phyloP scores from a whole-genome alignment of 177 flowering plant genomes.

The Vitis hybrid region DNA sequence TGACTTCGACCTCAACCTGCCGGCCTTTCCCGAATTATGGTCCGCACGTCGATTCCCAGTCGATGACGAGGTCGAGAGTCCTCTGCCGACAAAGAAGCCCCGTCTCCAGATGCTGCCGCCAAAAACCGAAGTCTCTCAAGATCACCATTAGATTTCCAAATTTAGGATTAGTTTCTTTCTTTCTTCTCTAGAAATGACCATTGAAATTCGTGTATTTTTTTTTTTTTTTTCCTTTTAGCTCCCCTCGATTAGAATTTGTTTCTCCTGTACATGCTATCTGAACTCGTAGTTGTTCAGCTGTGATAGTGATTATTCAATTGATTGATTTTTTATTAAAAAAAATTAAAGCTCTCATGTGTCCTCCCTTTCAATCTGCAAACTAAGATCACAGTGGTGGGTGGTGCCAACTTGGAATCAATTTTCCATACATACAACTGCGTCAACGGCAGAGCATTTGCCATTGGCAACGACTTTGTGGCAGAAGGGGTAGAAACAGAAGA shows the following conservation, averaged over 20 bases:
- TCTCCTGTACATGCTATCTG: conserved; percentile 13
- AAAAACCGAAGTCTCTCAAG: conserved; percentile 13
- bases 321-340: not conserved
- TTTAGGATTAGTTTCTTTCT: not conserved
- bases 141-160: not conserved
- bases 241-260: not conserved
- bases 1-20: conserved; percentile 58
- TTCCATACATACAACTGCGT: not conserved
- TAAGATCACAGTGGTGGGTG: conserved; percentile 5
- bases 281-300: not conserved
- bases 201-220: not conserved
- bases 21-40: conserved; percentile 44
- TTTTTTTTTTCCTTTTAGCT: not conserved
- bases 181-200: too few relatives aligned
- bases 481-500: too few relatives aligned
- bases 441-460: not conserved
- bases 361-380: not conserved
- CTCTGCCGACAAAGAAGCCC: conserved; percentile 51
- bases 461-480: too few relatives aligned
- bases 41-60: conserved; percentile 20
- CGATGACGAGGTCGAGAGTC: conserved; percentile 60
- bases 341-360: not conserved
- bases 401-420: not conserved
- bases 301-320: conserved; percentile 11
- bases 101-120: conserved; percentile 23